These are phyloP conservation scores for Rubroboletus pulcherrimus DNA, from an alignment of 768 basidiomycete species.

Conservation along the genomic window DNA sequence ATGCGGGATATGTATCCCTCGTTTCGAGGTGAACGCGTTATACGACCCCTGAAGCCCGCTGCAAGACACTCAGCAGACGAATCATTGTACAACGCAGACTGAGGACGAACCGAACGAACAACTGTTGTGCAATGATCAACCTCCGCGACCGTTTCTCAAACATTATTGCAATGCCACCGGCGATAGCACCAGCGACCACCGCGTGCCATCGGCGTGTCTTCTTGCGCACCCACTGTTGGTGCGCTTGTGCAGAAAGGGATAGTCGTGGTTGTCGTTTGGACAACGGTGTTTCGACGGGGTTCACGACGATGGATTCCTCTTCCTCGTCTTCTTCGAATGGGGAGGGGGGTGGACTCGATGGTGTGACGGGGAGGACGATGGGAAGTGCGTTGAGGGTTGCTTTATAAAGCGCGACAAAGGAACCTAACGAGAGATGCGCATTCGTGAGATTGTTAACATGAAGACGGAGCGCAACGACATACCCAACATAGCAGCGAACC, in stretches of 20 bases:
- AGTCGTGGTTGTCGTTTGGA: constrained; percentile 45
- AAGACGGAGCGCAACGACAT: neutral
- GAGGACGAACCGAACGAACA: constrained; percentile 69
- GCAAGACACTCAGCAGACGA: neutral
- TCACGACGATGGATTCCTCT: constrained; percentile 10
- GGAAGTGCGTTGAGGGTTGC: constrained; percentile 75
- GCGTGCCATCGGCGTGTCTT: constrained; percentile 76
- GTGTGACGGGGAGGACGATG: constrained; percentile 53
- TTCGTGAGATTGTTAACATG: neutral
- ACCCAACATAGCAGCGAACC: constrained; percentile 90
- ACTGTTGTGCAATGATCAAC: constrained; percentile 73
- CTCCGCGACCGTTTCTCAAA: constrained; percentile 71
- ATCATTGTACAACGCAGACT: neutral
- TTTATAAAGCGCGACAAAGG: constrained; percentile 77
- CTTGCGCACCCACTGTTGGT: constrained; percentile 60
- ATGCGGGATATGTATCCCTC: constrained; percentile 69
- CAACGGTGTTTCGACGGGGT: constrained; percentile 15
- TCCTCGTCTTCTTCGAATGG: constrained; percentile 32
- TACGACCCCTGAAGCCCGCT: constrained; percentile 90
- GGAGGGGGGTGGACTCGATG: constrained; percentile 19
- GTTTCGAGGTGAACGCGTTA: constrained; percentile 68
- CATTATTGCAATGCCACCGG: constrained; percentile 68
- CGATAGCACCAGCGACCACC: constrained; percentile 70
- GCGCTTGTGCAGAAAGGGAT: constrained; percentile 61
- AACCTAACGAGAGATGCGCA: constrained; percentile 40